Percentiles rank a stretch among this genome's conserved stretches.
Conservation (phyloP, 176 grass and related monocot genomes). For the Thalia dealbata region DNA sequence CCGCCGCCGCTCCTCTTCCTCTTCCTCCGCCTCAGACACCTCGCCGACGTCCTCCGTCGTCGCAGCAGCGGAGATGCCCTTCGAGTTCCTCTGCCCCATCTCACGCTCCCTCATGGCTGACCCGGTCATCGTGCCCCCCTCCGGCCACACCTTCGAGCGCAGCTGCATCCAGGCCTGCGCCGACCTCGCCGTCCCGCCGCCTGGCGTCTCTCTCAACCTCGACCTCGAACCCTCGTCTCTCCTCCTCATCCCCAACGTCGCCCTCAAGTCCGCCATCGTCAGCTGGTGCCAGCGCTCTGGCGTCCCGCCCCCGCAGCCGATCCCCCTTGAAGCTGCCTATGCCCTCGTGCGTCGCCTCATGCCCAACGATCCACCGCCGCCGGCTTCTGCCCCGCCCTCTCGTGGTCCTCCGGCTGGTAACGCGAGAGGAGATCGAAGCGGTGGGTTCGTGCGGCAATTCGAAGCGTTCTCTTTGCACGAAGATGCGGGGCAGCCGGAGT, state of each 20-base stretch:
- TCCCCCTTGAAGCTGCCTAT: conserved; percentile 19
- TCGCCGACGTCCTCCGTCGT: not conserved
- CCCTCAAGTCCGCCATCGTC: conserved; percentile 53
- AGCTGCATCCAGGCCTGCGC: conserved; percentile 15
- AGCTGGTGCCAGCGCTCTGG: conserved; percentile 50
- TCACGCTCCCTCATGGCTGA: conserved; percentile 11
- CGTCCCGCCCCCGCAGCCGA: conserved; percentile 12
- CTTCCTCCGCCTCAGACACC: not conserved
- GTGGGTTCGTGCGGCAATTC: not conserved
- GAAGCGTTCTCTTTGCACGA: not conserved
- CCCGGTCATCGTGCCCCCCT: conserved; percentile 17
- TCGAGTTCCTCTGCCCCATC: conserved; percentile 17
- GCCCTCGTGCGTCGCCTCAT: conserved; percentile 27
- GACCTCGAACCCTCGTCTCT: conserved; percentile 11
- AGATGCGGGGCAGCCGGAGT: not conserved
- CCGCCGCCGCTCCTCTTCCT: not conserved
- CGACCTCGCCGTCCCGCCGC: not conserved
- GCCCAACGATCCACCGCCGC: not conserved
- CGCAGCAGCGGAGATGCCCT: not conserved
- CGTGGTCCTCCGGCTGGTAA: not conserved
- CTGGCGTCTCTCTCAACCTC: conserved; percentile 8
- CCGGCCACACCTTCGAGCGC: conserved; percentile 21
- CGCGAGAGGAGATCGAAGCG: not conserved
- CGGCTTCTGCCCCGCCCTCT: not conserved
- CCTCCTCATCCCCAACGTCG: conserved; percentile 43